Conservation (phyloP, 75 land plant genomes). For the Pinus albicaulis region DNA sequence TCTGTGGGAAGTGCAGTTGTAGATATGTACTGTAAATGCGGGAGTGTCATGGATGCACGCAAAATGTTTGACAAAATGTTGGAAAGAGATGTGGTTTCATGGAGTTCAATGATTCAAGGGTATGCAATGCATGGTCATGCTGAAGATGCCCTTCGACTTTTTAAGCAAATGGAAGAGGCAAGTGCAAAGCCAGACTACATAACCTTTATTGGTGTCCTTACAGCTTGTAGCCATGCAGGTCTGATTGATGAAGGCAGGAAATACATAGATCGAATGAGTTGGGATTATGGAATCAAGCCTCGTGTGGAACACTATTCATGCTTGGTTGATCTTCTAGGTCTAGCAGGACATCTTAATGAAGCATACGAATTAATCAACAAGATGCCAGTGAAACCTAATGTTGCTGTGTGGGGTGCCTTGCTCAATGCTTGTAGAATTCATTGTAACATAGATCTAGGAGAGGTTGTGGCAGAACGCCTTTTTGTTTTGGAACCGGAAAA, state of each 20-base stretch:
- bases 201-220: constrained; percentile 41
- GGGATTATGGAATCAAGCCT: constrained; percentile 12
- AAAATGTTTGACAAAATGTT: constrained; percentile 23
- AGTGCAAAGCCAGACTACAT: constrained; percentile 45
- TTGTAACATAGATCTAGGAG: constrained; percentile 1
- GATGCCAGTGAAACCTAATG: constrained; percentile 26
- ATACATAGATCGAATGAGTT: constrained; percentile 13
- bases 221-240: constrained; percentile 28
- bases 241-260: constrained; percentile 13
- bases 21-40: constrained; percentile 58
- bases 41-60: constrained; percentile 33
- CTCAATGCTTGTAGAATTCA: constrained; percentile 13
- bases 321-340: constrained; percentile 32
- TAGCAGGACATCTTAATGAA: constrained; percentile 21
- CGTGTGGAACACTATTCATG: constrained; percentile 23
- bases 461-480: constrained; percentile 6
- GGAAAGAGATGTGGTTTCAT: constrained; percentile 25
- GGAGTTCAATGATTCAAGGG: constrained; percentile 59
- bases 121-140: constrained; percentile 58
- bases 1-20: constrained; percentile 59
- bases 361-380: constrained; percentile 11
- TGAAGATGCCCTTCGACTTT: constrained; percentile 29
- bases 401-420: constrained; percentile 22
- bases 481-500: constrained; percentile 15
- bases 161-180: constrained; percentile 27